These are phyloP conservation scores for Venturiaceae sp. DNA, from an alignment of 2,329 filamentous ascomycete genomes.

Conservation along the genomic window DNA sequence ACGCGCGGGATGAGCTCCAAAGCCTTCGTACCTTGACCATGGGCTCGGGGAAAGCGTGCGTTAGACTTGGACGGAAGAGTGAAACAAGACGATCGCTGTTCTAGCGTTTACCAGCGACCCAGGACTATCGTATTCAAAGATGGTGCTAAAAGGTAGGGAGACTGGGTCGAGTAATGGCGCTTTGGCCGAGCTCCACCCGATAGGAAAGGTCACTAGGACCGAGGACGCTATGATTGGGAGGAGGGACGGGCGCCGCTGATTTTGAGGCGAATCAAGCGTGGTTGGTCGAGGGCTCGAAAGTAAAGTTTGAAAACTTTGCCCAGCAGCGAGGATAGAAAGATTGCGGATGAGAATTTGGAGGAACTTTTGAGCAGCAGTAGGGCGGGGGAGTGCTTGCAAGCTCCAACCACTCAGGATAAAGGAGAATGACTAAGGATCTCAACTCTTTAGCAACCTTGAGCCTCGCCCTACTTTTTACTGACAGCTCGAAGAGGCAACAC, in stretches of 20 bases:
- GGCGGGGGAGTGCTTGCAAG: background rate
- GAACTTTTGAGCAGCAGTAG: background rate
- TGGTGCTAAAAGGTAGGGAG: background rate
- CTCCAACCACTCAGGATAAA: background rate
- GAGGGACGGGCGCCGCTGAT: background rate
- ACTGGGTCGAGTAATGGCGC: background rate
- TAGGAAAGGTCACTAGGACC: background rate
- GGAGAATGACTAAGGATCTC: background rate
- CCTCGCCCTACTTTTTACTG: background rate
- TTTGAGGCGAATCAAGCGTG: background rate
- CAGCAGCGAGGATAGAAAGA: background rate
- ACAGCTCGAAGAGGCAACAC: background rate
- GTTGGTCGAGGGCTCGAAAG: background rate
- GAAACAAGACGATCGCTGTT: slow-evolving; percentile 4
- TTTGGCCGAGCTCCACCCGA: background rate
- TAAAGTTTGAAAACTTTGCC: background rate
- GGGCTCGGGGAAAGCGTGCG: background rate
- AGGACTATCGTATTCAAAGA: slow-evolving; percentile 1
- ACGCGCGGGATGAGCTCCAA: slow-evolving; percentile 2
- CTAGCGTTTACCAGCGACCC: background rate
- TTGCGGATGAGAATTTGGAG: background rate
- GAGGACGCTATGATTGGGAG: background rate
- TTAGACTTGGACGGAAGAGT: slow-evolving; percentile 3
- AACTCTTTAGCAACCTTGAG: background rate
- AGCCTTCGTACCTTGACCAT: background rate